Evolutionary conservation across 2,329 filamentous ascomycete species (phyloP).

Genomic region (Pseudogymnoascus sp.): DNA sequence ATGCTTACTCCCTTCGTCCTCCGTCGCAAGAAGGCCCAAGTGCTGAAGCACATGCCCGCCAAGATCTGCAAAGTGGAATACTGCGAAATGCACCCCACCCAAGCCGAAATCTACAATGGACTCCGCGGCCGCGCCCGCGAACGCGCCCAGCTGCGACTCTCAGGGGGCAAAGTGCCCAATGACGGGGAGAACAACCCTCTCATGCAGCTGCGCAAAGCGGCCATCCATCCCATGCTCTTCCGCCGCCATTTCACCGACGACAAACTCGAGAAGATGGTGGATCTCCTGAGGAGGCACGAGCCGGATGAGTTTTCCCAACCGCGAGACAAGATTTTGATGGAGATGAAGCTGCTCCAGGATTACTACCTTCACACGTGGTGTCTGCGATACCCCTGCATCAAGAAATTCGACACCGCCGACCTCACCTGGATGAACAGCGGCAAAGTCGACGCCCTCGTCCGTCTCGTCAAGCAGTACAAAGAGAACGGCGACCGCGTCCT

Average conservation of each 20-base stretch:
- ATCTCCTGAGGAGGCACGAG: conserved; percentile 65
- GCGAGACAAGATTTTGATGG: conserved; percentile 45
- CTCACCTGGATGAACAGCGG: conserved; percentile 58
- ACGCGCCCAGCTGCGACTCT: conserved; percentile 47
- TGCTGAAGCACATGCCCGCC: conserved; percentile 72
- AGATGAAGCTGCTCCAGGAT: conserved; percentile 53
- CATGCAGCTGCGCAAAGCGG: conserved; percentile 86
- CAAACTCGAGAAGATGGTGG: conserved; percentile 68
- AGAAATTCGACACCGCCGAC: conserved; percentile 47
- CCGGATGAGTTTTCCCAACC: conserved; percentile 43
- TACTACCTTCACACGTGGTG: conserved; percentile 62
- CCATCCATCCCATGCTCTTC: conserved; percentile 85
- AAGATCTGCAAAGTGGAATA: conserved; percentile 74
- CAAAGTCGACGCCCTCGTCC: conserved; percentile 75
- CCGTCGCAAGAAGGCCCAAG: conserved; percentile 86
- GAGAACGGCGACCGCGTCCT: conserved; percentile 77
- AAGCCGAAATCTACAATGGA: conserved; percentile 65
- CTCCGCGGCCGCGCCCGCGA: conserved; percentile 58
- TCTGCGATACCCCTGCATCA: conserved; percentile 47
- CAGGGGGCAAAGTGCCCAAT: conserved; percentile 44
- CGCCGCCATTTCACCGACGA: conserved; percentile 71
- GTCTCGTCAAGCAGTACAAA: conserved; percentile 66
- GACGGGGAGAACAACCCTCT: conserved; percentile 61
- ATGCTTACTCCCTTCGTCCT: conserved; percentile 95
- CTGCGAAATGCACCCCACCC: conserved; percentile 68